Evolutionary conservation across 768 basidiomycete genomes (phyloP), one percentile per base, ranked within the genome.

Genomic region (Asterophora lycoperdoides): DNA sequence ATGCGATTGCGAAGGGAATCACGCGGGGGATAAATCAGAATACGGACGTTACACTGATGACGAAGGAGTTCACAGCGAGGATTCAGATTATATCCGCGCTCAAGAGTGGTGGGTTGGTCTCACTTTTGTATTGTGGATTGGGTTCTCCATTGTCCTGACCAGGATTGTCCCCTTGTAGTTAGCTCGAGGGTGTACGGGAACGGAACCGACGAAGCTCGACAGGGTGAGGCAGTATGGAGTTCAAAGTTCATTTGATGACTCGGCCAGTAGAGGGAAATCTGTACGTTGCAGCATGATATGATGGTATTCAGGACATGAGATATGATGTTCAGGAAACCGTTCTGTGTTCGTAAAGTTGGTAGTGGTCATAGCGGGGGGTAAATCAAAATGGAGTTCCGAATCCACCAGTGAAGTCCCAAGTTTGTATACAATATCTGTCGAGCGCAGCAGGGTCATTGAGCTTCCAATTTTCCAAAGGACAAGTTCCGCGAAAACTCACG

Each of bases 11-110:
- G 19, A 72, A 67, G 41, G 78, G 79, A 10, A 75, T 79, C 56
- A 72, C 70, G n/a, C 68, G 60, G 52, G 79, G 77, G 9, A 68
- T 78, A 54, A 77, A 74, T 60, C 72, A 78, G 52, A 63, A 72
- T 56, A 72, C 75, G 23, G 72, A 79, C 47, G 69, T 73, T 54
- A 60, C 68, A 20, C 67, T 79, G 55, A 71, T 79, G 71, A 78
- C 78, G 46, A 73, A 68, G 55, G 75, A 78, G 44, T 79, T 79
- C 59, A 75, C 77, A 9, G 65, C 76, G 30, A 73, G 71, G 58
- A 77, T 79, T 57, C 77, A 78, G 43, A 76, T 78, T 44, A 77
- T 80, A 38, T 75, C 77, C 4, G 68, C 69, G 34, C 63, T 78
- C 54, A 80, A 80, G 58, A 70, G 68, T 32, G 71, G 78, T 78